phyloP scores from a whole-genome alignment of 192 early-diverging fungal species.

The Pilaira anomala region DNA sequence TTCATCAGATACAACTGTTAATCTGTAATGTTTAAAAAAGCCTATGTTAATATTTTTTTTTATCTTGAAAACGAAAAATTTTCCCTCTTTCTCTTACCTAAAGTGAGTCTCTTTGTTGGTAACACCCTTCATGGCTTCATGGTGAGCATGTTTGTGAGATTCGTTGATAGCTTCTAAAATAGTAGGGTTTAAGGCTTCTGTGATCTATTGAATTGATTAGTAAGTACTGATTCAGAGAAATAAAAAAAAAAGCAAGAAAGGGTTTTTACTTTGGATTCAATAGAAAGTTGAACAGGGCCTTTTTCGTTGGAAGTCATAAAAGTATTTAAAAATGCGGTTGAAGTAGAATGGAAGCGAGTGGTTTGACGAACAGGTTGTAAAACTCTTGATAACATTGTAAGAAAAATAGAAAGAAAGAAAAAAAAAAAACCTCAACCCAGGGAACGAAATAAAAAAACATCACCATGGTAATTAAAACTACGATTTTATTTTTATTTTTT shows the following conservation, averaged over 20 bases:
- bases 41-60: neutral
- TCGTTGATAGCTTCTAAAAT: conserved; percentile 76
- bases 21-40: conserved; percentile 28
- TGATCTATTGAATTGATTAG: neutral
- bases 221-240: neutral
- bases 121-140: conserved; percentile 84
- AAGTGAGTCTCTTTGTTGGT: conserved; percentile 82
- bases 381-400: neutral
- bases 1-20: conserved; percentile 6
- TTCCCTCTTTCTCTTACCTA: conserved; percentile 41
- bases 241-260: neutral
- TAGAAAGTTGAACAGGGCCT: conserved; percentile 30
- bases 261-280: conserved; percentile 30
- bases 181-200: conserved; percentile 50
- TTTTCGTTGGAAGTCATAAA: conserved; percentile 23
- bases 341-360: neutral
- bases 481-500: neutral
- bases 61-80: neutral
- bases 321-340: conserved; percentile 27
- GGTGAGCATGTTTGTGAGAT: conserved; percentile 72
- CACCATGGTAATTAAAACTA: no score
- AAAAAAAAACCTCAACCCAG: neutral
- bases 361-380: conserved; percentile 7
- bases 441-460: no score
- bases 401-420: conserved; percentile 1